Percentiles rank a stretch among this genome's conserved stretches.
Evolutionary conservation across 805 yeast species (phyloP).

Genomic region (Nematodospora valgi): DNA sequence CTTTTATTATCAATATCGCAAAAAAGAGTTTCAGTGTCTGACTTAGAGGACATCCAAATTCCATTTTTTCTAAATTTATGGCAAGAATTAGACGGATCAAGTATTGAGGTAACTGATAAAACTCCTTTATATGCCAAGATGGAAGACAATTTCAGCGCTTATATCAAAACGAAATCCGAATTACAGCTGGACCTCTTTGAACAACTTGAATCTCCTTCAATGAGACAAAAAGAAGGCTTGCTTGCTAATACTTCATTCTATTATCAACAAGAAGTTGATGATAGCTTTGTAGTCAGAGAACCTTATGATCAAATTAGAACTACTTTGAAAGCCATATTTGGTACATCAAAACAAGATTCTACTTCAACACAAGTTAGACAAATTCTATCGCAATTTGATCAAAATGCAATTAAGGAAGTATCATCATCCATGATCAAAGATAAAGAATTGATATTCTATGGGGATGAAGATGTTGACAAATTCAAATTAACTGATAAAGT

Average conservation of each 20-base stretch:
- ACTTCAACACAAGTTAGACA: constrained; percentile 49
- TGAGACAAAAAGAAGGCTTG: constrained; percentile 66
- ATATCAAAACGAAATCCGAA: constrained; percentile 18
- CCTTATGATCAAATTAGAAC: constrained; percentile 35
- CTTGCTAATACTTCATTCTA: constrained; percentile 46
- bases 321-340: constrained; percentile 51
- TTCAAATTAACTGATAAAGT: constrained; percentile 57
- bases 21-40: constrained; percentile 47
- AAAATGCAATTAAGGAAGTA: constrained; percentile 27
- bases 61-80: constrained; percentile 58
- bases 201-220: constrained; percentile 54
- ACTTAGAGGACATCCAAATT: constrained; percentile 51
- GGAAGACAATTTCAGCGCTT: constrained; percentile 47
- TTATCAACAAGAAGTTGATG: constrained; percentile 18
- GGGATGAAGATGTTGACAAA: constrained; percentile 34
- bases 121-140: constrained; percentile 39
- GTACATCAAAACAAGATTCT: constrained; percentile 19
- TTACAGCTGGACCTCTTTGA: constrained; percentile 29
- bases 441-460: constrained; percentile 50
- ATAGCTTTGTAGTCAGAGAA: constrained; percentile 7
- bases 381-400: constrained; percentile 44
- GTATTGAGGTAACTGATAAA: constrained; percentile 23
- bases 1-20: constrained; percentile 56
- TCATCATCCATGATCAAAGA: constrained; percentile 49
- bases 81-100: constrained; percentile 50